Evolutionary conservation across 805 yeast species (phyloP), one percentile per base, ranked within the genome.

Genomic region (Groenewaldozyma salmanticensis): DNA sequence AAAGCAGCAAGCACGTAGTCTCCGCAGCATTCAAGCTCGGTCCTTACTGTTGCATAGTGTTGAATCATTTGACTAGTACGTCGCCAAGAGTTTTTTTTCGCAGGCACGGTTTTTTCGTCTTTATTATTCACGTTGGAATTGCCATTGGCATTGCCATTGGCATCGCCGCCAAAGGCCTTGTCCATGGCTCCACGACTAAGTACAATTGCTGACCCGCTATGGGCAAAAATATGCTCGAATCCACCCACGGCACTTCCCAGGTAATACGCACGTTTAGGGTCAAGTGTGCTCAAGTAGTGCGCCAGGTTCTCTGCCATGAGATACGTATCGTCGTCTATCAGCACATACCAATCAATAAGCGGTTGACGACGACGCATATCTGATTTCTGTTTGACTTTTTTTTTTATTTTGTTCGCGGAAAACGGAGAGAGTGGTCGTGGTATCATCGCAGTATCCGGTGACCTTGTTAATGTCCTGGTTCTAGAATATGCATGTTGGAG

Each of bases 141-240:
- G n/a, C 15, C 15, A 37, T n/a, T n/a, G n/a, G n/a, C n/a, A n/a
- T n/a, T n/a, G n/a, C n/a, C n/a, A n/a, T n/a, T n/a, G 3, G 7
- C 18, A 4, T 31, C 34, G 6, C 16, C 31, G 17, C 57, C 61
- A 39, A 59, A 52, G 18, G 59, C 46, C 18, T 37, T 32, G 20
- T 51, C 50, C 46, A 60, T 44, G 3, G 62, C 58, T 5, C 51
- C 56, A 3, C 54, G 51, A 5, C 64, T 58, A 21, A 62, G 38
- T 1, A 61, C 54, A 5, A 60, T 57, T 5, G 63, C 66, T 1
- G 62, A 51, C 5, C 67, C 68, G 6, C 68, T 68, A 42, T 64
- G 66, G 4, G 64, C 68, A 44, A 62, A 64, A 27, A 42, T 32
- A 20, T 44, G 42, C 7, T 49, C 35, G 24, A 45, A 47, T 4